Base-by-base conservation (phyloP, 2,329 filamentous ascomycete species). In the Aspergillus proliferans region DNA sequence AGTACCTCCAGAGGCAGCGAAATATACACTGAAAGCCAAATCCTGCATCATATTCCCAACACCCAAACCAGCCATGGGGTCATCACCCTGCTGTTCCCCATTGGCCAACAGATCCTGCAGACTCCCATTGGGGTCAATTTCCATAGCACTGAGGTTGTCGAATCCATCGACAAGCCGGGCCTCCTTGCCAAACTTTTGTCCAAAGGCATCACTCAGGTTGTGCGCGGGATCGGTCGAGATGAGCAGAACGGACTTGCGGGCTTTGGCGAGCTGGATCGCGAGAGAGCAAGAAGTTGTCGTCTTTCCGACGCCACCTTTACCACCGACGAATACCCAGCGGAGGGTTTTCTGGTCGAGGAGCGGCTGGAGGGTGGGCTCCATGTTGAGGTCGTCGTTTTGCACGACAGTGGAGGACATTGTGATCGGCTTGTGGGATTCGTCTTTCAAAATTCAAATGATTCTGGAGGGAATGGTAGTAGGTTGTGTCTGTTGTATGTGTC, bases 271-370 rank as follows among this genome's bases (percentile, higher is more conserved):
- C 74, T 98, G 93, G 68, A 98, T 97, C 56, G 93, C 93, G 57
- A 98, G 86, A 8, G 92, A 96, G 75, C 93, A 98, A 6, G 92
- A 97, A 14, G 93, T 98, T n/a, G 93, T 98, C 24, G 93, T 98
- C 79, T 98, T 98, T 70, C 93, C 93, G 42, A 98, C 93, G 68
- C 93, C 93, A 65, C 93, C 93, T 75, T 98, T 98, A 58, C 93
- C 93, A 64, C 93, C 93, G 52, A 98, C 93, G 65, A 98, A 98
- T 73, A 98, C 95, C 93, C 93, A 98, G 69, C 93, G 88, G 48
- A 98, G 84, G 30, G 88, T 86, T 72, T 90, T 89, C 73, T 98
- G 93, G 76, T 95, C 89, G 63, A 98, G 83, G 66, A 98, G 90
- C 56, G 88, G 87, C 76, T 96, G 88, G 64, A 98, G 87, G 46